Evolutionary conservation across 306 rosid species (phyloP), one percentile per base, ranked within the genome.

Genomic region (Quercus agrifolia): DNA sequence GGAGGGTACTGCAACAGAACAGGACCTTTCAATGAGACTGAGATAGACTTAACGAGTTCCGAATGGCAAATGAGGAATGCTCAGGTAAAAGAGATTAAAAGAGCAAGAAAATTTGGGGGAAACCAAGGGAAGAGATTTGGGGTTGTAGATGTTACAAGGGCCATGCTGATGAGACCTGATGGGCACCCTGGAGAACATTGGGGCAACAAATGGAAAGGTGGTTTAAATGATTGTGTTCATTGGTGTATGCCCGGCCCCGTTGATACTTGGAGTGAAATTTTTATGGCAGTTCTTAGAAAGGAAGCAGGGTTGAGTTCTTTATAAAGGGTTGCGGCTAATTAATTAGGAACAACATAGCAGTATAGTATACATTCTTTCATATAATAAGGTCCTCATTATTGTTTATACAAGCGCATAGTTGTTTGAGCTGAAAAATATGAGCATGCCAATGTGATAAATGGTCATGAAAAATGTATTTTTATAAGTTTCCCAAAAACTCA

Each of bases 231-330:
- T 74, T 92, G 99, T 67, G 92, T 96, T 46, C 99, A 92, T 66
- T 95, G 99, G 99, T 95, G 99, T 74, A 69, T 95, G 90, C 99
- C 99, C 0, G 99, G 98, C 58, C 94, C 97, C 6, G 74, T 92
- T 76, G 99, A 95, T 80, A 21, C 83, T 31, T 95, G 98, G 99
- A 92, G 35, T 84, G 89, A 90, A 82, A 80, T 95, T 28, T 79
- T 95, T 71, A 72, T 91, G 54, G 91, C 85, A 51, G 38, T 88
- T 28, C 78, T 92, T 17, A 73, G 35, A 76, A 86, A 83, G 25
- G 82, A 84, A n/a, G 58, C 64, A 13, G 78, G 77, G 56, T 78
- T 82, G 73, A 77, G 21, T 82, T 83, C 81, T 49, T 69, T 62
- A 56, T 19, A 27, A 7, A 20, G 67, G 81, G n/a, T n/a, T 14